A percentile compares a stretch with the other conserved stretches of the same genome.
Conservation (phyloP, 2,329 filamentous ascomycete genomes). For the Xylariaceae sp. region DNA sequence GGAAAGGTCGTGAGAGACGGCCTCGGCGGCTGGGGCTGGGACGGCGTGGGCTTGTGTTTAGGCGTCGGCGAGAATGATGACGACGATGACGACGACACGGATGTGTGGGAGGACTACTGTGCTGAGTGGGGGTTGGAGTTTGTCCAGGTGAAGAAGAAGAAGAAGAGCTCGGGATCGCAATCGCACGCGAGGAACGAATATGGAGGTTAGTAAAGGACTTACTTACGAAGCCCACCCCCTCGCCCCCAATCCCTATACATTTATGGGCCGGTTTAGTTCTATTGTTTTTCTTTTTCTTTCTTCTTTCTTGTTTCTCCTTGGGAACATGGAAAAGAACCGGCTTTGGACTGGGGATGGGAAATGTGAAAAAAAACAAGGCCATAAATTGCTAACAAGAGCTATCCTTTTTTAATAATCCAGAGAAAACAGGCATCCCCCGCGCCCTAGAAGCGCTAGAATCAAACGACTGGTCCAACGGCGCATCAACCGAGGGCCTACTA, state of each 20-base stretch:
- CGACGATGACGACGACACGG: conserved; percentile 38
- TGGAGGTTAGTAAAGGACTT: conserved; percentile 53
- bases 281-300: background rate
- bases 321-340: background rate
- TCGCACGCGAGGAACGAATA: conserved; percentile 48
- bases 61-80: conserved; percentile 43
- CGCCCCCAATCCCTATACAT: no score
- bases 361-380: background rate
- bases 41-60: conserved; percentile 56
- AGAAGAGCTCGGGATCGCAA: conserved; percentile 19
- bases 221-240: no score
- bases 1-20: conserved; percentile 51
- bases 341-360: background rate
- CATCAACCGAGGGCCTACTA: conserved; percentile 26
- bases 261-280: background rate
- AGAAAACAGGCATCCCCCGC: conserved; percentile 54
- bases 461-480: conserved; percentile 62
- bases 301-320: background rate
- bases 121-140: conserved; percentile 56
- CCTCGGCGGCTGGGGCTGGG: conserved; percentile 58
- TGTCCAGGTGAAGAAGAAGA: conserved; percentile 45
- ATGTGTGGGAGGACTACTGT: conserved; percentile 58
- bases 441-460: conserved; percentile 57
- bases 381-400: no score
- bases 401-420: no score